A percentile compares a stretch with the other conserved stretches of the same genome.
These are phyloP conservation scores for Aegilops longissima DNA, from an alignment of 176 grass and related monocot genomes.

Conservation along the genomic window DNA sequence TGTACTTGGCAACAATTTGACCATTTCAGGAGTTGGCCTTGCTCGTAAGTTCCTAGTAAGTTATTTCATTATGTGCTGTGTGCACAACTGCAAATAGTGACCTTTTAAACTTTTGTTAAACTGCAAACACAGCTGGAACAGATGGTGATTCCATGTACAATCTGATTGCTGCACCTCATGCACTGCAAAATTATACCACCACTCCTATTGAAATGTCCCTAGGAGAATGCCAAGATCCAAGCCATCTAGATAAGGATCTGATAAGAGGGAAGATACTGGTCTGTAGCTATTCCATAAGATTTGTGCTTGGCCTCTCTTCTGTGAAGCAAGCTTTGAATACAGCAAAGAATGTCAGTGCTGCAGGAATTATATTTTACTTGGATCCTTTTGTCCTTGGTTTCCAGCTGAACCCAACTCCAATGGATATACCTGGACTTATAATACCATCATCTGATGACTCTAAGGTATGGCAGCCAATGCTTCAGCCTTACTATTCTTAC, in stretches of 20 bases:
- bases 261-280: constrained; percentile 85
- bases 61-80: neutral
- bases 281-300: constrained; percentile 95
- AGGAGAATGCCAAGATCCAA: constrained; percentile 94
- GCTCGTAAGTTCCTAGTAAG: constrained; percentile 71
- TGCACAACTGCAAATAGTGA: neutral
- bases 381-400: constrained; percentile 98
- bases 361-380: constrained; percentile 93
- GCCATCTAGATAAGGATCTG: constrained; percentile 59
- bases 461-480: constrained; percentile 52
- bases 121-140: constrained; percentile 82
- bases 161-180: constrained; percentile 81
- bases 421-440: constrained; percentile 86
- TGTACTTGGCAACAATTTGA: constrained; percentile 88
- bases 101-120: constrained; percentile 15
- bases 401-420: constrained; percentile 96
- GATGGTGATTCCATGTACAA: constrained; percentile 74
- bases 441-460: constrained; percentile 97
- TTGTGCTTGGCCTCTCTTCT: constrained; percentile 95
- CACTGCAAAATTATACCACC: constrained; percentile 57
- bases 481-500: neutral
- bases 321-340: constrained; percentile 95
- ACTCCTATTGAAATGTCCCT: constrained; percentile 66
- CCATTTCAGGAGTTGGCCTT: constrained; percentile 89
- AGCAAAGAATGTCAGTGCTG: constrained; percentile 75